Base-by-base conservation (phyloP, 108 stramenopile species). In the Skeletonema menzelii region DNA sequence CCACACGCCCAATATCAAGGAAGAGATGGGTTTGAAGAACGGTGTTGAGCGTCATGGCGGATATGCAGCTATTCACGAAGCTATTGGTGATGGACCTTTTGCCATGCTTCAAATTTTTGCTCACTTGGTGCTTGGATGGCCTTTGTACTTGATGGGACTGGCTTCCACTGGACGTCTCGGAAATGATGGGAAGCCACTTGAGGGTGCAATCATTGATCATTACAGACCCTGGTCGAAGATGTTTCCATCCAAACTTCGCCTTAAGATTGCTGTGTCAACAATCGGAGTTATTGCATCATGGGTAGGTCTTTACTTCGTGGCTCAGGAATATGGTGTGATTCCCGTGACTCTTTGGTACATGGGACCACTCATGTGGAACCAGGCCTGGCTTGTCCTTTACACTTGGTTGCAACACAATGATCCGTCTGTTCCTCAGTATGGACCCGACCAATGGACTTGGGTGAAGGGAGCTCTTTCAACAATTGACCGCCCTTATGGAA, bases 331-430 rank as follows among this genome's bases (percentile, higher is more conserved):
- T 64, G 95, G 95, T 27, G 80, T 89, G 60, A 44, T 89, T 14
- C 91, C 94, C 24, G 97, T 99, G 63, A 67, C 64, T 20, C 72
- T 90, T 28, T 98, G 94, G 95, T 99, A 99, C 89, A 79, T 91
- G 67, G 84, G 93, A 27, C 91, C 99, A 8, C 98, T 98, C 88
- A 79, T 96, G 70, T 82, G 96, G 70, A 88, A 86, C 70, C 98
- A 99, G 67, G 87, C 86, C 31, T 96, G 97, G 94, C 89, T 99
- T 70, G 97, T 99, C n/a, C 84, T 97, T 27, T 98, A 98, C 94
- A 99, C 99, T 10, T 99, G 95, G 97, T 88, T 99, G 71, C 99
- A 99, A 85, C 99, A 99, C 90, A 97, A 95, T 19, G 97, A 98
- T 68, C 95, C 97, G 4, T 95, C 89, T 82, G 91, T 99, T 70